Evolutionary conservation across 2,329 filamentous ascomycete genomes (phyloP).

Genomic region (Ustulina deusta): DNA sequence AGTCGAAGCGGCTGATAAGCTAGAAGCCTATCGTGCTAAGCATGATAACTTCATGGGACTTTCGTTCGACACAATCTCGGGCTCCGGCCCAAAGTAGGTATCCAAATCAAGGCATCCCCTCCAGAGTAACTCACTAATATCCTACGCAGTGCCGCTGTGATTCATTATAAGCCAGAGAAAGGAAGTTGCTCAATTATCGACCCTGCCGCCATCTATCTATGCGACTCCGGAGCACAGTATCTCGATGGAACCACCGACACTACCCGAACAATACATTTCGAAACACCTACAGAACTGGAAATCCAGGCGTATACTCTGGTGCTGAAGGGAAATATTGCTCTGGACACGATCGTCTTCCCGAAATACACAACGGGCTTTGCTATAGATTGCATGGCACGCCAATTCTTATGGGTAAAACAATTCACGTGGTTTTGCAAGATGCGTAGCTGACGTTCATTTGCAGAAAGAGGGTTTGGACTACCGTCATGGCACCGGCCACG

Average conservation of each 20-base stretch:
- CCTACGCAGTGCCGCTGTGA: constrained; percentile 81
- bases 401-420: constrained; percentile 83
- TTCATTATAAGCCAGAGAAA: constrained; percentile 92
- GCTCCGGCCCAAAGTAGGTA: constrained; percentile 80
- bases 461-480: constrained; percentile 87
- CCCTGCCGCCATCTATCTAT: constrained; percentile 87
- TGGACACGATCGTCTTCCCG: constrained; percentile 89
- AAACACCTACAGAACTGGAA: constrained; percentile 83
- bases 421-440: not conserved
- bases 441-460: not conserved
- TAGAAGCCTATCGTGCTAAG: constrained; percentile 78
- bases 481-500: constrained; percentile 95
- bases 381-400: constrained; percentile 86
- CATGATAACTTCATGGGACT: constrained; percentile 85
- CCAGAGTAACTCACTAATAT: not conserved
- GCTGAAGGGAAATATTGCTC: constrained; percentile 90
- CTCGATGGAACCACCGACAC: constrained; percentile 96
- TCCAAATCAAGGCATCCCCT: not conserved
- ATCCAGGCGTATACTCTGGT: constrained; percentile 93
- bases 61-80: constrained; percentile 96
- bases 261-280: constrained; percentile 93
- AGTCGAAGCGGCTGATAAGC: constrained; percentile 89
- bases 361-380: constrained; percentile 96
- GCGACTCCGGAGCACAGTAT: constrained; percentile 97
- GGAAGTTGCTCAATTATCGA: constrained; percentile 87